Evolutionary conservation across 176 grass and related monocot species (phyloP).

Genomic region (Oryza coarctata): DNA sequence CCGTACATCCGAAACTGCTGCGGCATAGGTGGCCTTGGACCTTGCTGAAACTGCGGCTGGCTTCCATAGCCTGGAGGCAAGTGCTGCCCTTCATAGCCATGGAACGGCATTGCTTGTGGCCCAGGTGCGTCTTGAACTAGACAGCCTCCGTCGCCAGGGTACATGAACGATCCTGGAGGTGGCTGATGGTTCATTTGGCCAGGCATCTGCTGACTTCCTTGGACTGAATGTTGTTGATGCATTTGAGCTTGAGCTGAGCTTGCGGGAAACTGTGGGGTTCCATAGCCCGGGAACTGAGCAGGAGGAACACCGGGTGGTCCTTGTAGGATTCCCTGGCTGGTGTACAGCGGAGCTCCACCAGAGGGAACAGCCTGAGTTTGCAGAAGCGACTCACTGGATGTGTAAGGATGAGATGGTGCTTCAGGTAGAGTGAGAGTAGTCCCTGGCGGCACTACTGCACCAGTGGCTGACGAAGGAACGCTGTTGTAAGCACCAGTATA

Average conservation of each 20-base stretch:
- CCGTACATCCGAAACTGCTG: slow-evolving; percentile 40
- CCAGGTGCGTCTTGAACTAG: slow-evolving; percentile 10
- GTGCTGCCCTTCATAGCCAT: slow-evolving; percentile 44
- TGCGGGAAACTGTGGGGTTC: slow-evolving; percentile 37
- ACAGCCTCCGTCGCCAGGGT: slow-evolving; percentile 32
- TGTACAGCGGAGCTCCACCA: slow-evolving; percentile 26
- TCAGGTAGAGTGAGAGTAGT: slow-evolving; percentile 3
- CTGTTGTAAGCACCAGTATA: slow-evolving; percentile 19
- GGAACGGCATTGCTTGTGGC: slow-evolving; percentile 40
- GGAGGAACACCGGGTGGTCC: slow-evolving; percentile 44
- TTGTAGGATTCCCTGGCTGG: slow-evolving; percentile 43
- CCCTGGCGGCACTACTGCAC: slow-evolving; percentile 35
- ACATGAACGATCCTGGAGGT: slow-evolving; percentile 35
- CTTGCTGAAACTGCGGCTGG: slow-evolving; percentile 24
- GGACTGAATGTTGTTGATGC: slow-evolving; percentile 38
- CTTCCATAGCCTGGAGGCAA: slow-evolving; percentile 44
- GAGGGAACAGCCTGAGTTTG: slow-evolving; percentile 35
- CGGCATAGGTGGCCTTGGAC: slow-evolving; percentile 19
- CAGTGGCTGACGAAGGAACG: slow-evolving; percentile 29
- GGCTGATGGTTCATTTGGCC: slow-evolving; percentile 38
- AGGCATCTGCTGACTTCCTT: slow-evolving; percentile 50
- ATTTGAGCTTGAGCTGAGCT: slow-evolving; percentile 39
- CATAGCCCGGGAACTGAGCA: slow-evolving; percentile 36
- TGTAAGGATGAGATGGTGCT: slow-evolving; percentile 31
- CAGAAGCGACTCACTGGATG: slow-evolving; percentile 25